Conservation (phyloP, 345 rosid species). For the Rhizophora mangle region DNA sequence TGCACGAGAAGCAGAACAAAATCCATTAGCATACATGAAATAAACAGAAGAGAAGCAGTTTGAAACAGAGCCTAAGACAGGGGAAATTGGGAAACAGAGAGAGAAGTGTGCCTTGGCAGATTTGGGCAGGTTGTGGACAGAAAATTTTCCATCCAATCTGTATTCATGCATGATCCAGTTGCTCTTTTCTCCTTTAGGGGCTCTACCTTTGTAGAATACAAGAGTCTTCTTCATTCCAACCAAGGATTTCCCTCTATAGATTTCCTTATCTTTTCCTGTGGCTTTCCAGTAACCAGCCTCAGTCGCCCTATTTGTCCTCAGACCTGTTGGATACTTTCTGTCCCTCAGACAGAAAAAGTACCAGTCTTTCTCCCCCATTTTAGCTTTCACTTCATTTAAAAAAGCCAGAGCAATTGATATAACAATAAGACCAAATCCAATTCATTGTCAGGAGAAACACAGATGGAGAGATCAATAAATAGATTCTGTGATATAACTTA, state of each 20-base stretch:
- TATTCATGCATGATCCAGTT: conserved; percentile 97
- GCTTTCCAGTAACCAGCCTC: conserved; percentile 96
- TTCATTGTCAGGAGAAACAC: neutral
- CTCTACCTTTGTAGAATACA: conserved; percentile 85
- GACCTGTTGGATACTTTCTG: conserved; percentile 85
- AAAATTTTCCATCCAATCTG: conserved; percentile 71
- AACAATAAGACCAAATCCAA: neutral
- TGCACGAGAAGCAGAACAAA: conserved; percentile 22
- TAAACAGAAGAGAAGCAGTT: conserved; percentile 12
- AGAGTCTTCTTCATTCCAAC: conserved; percentile 97
- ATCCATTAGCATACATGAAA: neutral
- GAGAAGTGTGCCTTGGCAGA: conserved; percentile 55
- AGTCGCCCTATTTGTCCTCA: conserved; percentile 86
- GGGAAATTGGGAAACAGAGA: neutral
- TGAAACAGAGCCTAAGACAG: conserved; percentile 14
- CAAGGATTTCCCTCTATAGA: conserved; percentile 57
- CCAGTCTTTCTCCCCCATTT: conserved; percentile 97
- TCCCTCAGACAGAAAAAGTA: conserved; percentile 89
- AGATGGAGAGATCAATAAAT: neutral
- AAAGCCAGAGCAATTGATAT: neutral
- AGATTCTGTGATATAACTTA: conserved; percentile 28
- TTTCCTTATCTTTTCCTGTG: conserved; percentile 90
- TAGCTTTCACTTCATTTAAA: conserved; percentile 68
- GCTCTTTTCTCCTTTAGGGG: conserved; percentile 80
- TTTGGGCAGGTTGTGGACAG: conserved; percentile 67